phyloP scores from a whole-genome alignment of 2,329 filamentous ascomycete species.

The Colletotrichum shisoi region DNA sequence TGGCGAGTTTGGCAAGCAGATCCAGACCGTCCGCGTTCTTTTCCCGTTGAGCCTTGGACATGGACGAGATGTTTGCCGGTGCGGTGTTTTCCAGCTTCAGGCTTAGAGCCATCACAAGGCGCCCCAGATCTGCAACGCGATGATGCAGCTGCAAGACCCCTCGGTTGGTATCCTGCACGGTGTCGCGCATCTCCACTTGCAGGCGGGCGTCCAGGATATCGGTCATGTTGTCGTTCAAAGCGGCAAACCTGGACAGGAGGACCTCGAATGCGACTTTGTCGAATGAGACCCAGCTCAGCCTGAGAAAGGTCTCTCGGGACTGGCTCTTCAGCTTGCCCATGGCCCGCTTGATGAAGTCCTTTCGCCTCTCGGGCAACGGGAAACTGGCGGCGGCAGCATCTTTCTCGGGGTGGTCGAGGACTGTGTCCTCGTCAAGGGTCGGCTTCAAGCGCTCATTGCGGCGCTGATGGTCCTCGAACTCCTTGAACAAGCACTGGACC shows the following conservation, averaged over 20 bases:
- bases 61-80: conserved; percentile 42
- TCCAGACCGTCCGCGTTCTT: conserved; percentile 53
- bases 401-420: conserved; percentile 52
- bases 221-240: conserved; percentile 59
- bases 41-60: conserved; percentile 49
- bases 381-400: conserved; percentile 57
- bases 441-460: conserved; percentile 51
- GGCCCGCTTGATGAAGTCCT: conserved; percentile 55
- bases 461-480: conserved; percentile 55
- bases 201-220: conserved; percentile 57
- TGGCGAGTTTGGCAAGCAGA: conserved; percentile 55
- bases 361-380: conserved; percentile 52
- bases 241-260: conserved; percentile 54
- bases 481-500: conserved; percentile 56
- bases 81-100: conserved; percentile 51
- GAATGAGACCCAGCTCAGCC: conserved; percentile 57
- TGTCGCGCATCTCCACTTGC: conserved; percentile 57
- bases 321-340: conserved; percentile 52
- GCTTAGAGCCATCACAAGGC: conserved; percentile 57
- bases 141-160: conserved; percentile 58
- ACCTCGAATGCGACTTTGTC: conserved; percentile 57
- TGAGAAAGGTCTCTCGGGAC: conserved; percentile 47
- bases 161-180: conserved; percentile 58
- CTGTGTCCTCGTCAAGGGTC: conserved; percentile 48
- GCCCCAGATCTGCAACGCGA: conserved; percentile 55